Conservation (phyloP, 2,329 filamentous ascomycete species). For the Dactylellina leptospora region DNA sequence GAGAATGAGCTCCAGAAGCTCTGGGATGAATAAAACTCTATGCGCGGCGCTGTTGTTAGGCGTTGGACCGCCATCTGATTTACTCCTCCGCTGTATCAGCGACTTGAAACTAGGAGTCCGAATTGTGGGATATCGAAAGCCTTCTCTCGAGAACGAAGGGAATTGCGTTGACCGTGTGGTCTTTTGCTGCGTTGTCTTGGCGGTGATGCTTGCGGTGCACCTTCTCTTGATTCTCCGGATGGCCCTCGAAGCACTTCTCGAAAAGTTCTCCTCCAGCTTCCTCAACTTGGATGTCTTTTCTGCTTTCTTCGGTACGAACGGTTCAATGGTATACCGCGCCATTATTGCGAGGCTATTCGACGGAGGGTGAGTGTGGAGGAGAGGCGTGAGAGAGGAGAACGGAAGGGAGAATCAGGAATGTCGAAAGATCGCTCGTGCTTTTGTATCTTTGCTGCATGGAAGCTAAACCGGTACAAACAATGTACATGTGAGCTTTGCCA, state of each 20-base stretch:
- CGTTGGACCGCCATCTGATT: not conserved
- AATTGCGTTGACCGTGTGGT: conserved; percentile 28
- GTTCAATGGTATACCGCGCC: conserved; percentile 23
- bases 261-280: conserved; percentile 24
- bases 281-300: conserved; percentile 12
- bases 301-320: conserved; percentile 7
- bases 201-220: conserved; percentile 8
- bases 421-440: conserved; percentile 1
- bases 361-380: not conserved
- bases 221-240: conserved; percentile 42
- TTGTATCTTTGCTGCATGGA: not conserved
- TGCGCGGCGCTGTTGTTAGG: conserved; percentile 23
- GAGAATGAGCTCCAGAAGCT: conserved; percentile 44
- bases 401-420: not conserved
- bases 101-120: conserved; percentile 15
- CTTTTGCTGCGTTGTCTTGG: conserved; percentile 25
- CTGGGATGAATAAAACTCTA: conserved; percentile 42
- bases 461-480: conserved; percentile 11
- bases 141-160: not conserved
- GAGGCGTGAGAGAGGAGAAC: not conserved
- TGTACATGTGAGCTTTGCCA: conserved; percentile 11
- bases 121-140: not conserved
- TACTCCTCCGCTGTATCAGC: conserved; percentile 14
- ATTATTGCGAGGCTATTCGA: conserved; percentile 6
- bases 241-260: conserved; percentile 23